phyloP scores from a whole-genome alignment of 345 rosid genomes.

The Euclidium syriacum region DNA sequence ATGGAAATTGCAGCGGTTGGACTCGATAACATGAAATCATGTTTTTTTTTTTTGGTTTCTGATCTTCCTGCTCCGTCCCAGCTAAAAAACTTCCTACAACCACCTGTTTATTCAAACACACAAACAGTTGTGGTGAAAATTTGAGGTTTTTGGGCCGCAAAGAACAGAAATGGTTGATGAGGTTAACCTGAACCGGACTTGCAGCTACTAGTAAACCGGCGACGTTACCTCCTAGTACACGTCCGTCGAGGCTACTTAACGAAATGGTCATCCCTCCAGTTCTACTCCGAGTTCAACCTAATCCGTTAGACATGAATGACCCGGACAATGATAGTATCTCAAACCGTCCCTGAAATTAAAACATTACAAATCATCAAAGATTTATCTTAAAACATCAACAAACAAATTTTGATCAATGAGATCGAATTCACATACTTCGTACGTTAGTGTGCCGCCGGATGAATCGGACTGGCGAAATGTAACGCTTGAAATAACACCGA shows the following conservation, averaged over 20 bases:
- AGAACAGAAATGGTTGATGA: not conserved
- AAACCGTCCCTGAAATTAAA: constrained; percentile 72
- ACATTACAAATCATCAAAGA: not conserved
- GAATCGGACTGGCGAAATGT: constrained; percentile 98
- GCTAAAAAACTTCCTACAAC: constrained; percentile 90
- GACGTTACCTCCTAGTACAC: constrained; percentile 89
- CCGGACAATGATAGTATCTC: constrained; percentile 95
- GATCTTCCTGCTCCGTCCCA: constrained; percentile 57
- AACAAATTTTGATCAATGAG: not conserved
- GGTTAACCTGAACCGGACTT: constrained; percentile 75
- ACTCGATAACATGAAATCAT: constrained; percentile 33
- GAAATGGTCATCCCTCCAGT: constrained; percentile 99
- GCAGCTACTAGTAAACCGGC: constrained; percentile 95
- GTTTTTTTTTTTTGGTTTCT: constrained; percentile 63
- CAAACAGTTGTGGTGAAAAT: not conserved
- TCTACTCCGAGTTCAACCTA: constrained; percentile 78
- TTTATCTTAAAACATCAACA: not conserved
- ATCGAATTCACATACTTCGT: constrained; percentile 50
- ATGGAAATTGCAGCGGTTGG: constrained; percentile 30
- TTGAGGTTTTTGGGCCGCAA: not conserved
- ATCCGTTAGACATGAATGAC: constrained; percentile 92
- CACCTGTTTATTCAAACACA: constrained; percentile 46
- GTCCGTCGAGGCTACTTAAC: constrained; percentile 88
- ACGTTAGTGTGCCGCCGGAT: constrained; percentile 97
- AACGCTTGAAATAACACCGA: constrained; percentile 86